Evolutionary conservation across 306 rosid species (phyloP).

Genomic region (Malus sylvestris): DNA sequence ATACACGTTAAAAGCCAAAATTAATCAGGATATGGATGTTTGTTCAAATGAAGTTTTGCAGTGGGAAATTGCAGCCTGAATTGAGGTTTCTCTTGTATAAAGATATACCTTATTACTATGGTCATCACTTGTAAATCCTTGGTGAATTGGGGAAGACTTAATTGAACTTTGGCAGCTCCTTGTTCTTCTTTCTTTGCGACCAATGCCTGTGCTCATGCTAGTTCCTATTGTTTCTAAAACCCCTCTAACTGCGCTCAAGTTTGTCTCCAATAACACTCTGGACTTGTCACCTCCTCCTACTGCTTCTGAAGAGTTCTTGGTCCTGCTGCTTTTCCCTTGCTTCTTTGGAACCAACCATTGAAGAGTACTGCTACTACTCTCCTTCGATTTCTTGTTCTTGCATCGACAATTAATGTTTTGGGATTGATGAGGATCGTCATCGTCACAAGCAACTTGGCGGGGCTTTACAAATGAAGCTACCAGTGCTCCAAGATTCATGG

Average conservation of each 20-base stretch:
- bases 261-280: conserved; percentile 26
- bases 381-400: neutral
- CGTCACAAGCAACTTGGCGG: neutral
- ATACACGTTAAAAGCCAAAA: neutral
- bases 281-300: conserved; percentile 8
- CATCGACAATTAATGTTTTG: neutral
- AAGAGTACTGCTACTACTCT: neutral
- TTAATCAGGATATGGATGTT: conserved; percentile 12
- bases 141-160: conserved; percentile 40
- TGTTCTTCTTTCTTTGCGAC: conserved; percentile 19
- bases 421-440: neutral
- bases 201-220: conserved; percentile 2
- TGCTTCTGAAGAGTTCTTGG: neutral
- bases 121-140: conserved; percentile 11
- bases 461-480: conserved; percentile 34
- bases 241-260: conserved; percentile 38
- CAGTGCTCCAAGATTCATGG: conserved; percentile 28
- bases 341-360: neutral
- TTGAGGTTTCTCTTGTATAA: conserved; percentile 25
- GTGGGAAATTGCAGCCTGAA: conserved; percentile 59
- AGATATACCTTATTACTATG: neutral
- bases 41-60: conserved; percentile 46
- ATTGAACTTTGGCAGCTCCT: conserved; percentile 38
- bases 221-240: conserved; percentile 26
- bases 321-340: neutral